Base-by-base conservation (phyloP, 169 alveolate species). In the Plasmodium billcollinsi region DNA sequence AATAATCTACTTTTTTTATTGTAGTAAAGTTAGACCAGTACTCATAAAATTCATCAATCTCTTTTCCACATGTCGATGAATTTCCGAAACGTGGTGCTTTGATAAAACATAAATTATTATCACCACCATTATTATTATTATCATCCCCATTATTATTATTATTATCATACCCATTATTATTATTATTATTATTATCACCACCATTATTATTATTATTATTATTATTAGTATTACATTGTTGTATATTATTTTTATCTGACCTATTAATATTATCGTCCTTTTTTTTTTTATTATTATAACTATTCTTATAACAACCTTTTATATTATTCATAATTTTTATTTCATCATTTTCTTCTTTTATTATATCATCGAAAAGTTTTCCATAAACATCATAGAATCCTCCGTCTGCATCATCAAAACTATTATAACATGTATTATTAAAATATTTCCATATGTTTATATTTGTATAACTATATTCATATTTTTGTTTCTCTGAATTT, bases 11-110 rank as follows among this genome's bases (percentile, higher is more conserved):
- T 45, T 90, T 73, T 71, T 95, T 93, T 3, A 66, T 65, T 0
- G 97, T 93, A 1, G 93, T 24, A 75, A 96, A 96, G 70, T 93
- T 76, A n/a, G 91, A 88, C 98, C 98, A 96, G 85, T 89, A 93
- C 5, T 91, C 88, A 72, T 96, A 96, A 80, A 96, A 96, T 1
- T 74, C 93, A 66, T 92, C 93, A 11, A 96, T 93, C 2, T 75
- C 88, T 29, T 95, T 96, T 15, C 94, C 83, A 29, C 49, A 3
- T 18, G 96, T 73, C n/a, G 85, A 67, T 18, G 94, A 73, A 29
- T 86, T 89, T 0, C 98, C 98, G 70, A 96, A 96, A 52, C 66
- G 63, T 20, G 78, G 88, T 1, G 95, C 92, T 21, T 29, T 63
- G 14, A 78, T 58, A 14, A 24, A 1, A 6, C 26, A 89, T 65